Evolutionary conservation across 306 rosid species (phyloP).

Genomic region (apple (Malus domestica)): DNA sequence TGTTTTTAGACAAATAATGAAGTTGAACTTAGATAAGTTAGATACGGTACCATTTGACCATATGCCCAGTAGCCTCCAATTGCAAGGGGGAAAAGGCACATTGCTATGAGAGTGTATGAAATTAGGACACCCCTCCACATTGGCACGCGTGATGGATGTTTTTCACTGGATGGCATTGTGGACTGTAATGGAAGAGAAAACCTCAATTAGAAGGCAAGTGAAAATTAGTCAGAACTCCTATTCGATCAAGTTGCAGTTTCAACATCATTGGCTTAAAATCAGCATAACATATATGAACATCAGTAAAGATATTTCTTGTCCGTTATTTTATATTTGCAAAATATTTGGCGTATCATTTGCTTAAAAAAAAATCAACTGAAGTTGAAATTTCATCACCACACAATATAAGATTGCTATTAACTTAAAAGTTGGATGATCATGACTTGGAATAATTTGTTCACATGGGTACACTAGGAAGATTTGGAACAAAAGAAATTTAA

Average conservation of each 20-base stretch:
- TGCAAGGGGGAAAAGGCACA: constrained; percentile 41
- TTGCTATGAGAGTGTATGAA: constrained; percentile 28
- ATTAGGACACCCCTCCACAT: constrained; percentile 46
- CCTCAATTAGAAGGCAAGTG: background rate
- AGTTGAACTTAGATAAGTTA: background rate
- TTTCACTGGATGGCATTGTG: constrained; percentile 49
- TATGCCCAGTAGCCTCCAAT: constrained; percentile 49
- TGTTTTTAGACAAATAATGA: background rate
- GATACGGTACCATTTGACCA: constrained; percentile 15
- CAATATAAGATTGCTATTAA: background rate
- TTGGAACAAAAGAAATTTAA: background rate
- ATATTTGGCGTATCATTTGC: background rate
- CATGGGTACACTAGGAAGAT: background rate
- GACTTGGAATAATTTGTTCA: background rate
- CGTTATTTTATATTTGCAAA: background rate
- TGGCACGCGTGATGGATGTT: constrained; percentile 41
- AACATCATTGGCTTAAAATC: background rate
- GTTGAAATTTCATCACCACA: background rate
- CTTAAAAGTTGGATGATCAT: background rate
- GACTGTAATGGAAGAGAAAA: constrained; percentile 14
- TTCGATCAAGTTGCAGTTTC: background rate
- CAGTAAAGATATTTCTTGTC: background rate
- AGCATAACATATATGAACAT: background rate
- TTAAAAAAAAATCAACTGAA: background rate
- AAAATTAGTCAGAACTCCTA: background rate